phyloP scores from a whole-genome alignment of 176 grass and related monocot species.

The Melocanna baccifera region DNA sequence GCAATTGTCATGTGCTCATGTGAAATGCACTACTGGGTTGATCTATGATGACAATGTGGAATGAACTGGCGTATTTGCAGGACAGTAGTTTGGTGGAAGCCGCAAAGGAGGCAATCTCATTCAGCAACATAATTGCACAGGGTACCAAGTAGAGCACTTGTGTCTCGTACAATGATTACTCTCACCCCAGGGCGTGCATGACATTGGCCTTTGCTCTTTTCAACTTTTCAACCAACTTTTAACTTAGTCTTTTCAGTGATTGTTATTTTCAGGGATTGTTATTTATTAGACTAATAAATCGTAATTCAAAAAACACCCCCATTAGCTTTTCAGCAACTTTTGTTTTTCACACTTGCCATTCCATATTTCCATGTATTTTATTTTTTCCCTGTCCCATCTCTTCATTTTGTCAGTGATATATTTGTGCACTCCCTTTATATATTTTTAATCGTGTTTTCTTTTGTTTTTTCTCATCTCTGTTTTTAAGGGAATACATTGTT shows the following conservation, averaged over 20 bases:
- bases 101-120: conserved; percentile 45
- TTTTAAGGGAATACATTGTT: neutral
- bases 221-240: too few relatives aligned
- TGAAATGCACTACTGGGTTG: conserved; percentile 33
- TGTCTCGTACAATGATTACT: conserved; percentile 35
- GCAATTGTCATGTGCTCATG: conserved; percentile 27
- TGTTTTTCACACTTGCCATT: neutral
- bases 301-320: too few relatives aligned
- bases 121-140: conserved; percentile 71
- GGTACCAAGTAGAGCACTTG: conserved; percentile 59
- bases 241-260: too few relatives aligned
- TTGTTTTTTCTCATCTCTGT: neutral
- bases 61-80: conserved; percentile 26
- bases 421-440: neutral
- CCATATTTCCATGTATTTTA: neutral
- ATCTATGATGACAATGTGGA: conserved; percentile 33
- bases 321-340: too few relatives aligned
- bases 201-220: too few relatives aligned
- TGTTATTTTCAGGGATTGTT: too few relatives aligned
- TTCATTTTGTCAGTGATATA: neutral
- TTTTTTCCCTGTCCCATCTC: neutral
- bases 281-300: too few relatives aligned
- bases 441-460: neutral
- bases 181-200: neutral
- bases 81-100: conserved; percentile 52